Conservation (phyloP, 192 early-diverging fungal genomes). For the Backusella psychrophila region DNA sequence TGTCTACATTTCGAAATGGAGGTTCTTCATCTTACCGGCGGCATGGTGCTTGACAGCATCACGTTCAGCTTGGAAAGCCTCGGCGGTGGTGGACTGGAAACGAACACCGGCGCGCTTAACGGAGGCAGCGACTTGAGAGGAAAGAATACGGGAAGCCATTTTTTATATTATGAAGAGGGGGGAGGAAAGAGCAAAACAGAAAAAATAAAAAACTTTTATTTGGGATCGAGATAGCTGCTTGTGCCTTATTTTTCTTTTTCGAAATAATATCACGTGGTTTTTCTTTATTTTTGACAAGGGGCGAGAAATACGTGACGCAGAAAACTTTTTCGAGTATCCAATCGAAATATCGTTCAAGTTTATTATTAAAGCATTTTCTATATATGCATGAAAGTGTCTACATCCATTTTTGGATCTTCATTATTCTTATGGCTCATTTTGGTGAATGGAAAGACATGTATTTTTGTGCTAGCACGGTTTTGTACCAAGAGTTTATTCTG, state of each 20-base stretch:
- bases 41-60: conserved; percentile 38
- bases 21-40: conserved; percentile 17
- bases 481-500: no score
- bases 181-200: no score
- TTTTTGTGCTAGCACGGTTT: no score
- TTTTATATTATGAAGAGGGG: conserved; percentile 4
- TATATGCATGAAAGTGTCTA: no score
- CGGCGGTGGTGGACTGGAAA: conserved; percentile 16
- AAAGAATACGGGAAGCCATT: conserved; percentile 7
- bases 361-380: no score
- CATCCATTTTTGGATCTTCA: no score
- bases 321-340: no score
- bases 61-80: conserved; percentile 22
- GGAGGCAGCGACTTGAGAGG: conserved; percentile 10
- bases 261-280: background rate
- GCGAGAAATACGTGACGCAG: background rate
- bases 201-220: conserved; percentile 12
- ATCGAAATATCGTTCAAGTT: no score
- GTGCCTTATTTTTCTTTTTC: background rate
- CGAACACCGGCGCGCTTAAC: conserved; percentile 33
- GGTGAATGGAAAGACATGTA: no score
- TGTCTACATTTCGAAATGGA: background rate
- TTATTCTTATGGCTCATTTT: no score
- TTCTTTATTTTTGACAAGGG: background rate
- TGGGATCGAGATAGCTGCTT: background rate